Percentiles rank a stretch among this genome's conserved stretches.
Conservation (phyloP, 305 asterid genomes). For the Stenogyne calaminthoides region DNA sequence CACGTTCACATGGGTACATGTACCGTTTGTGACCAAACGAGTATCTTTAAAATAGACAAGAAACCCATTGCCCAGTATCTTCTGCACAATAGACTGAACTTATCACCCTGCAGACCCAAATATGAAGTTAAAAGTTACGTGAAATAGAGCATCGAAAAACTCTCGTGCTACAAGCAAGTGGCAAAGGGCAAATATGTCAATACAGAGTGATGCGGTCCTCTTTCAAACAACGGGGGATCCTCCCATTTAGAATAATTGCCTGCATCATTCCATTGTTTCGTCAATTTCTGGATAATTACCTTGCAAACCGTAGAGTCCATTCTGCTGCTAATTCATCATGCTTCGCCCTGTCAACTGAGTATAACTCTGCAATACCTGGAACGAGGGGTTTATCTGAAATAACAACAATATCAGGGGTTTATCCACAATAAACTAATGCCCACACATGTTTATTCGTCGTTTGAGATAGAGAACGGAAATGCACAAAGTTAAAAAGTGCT, state of each 20-base stretch:
- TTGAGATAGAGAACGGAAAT: neutral
- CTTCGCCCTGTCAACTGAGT: slow-evolving; percentile 65
- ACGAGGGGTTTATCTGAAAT: slow-evolving; percentile 82
- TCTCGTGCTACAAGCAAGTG: slow-evolving; percentile 3
- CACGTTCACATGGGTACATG: no score
- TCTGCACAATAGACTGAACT: no score
- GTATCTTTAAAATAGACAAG: no score
- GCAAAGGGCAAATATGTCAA: neutral
- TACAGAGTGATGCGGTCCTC: slow-evolving; percentile 3
- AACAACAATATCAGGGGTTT: slow-evolving; percentile 8
- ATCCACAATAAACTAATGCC: neutral
- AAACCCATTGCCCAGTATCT: no score
- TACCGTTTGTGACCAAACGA: no score
- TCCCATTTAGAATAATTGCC: neutral
- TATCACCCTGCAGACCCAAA: no score
- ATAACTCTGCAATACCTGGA: slow-evolving; percentile 71
- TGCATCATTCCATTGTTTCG: slow-evolving; percentile 1
- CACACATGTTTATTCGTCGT: neutral
- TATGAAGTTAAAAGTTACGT: neutral
- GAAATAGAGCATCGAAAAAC: neutral
- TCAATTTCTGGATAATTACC: slow-evolving; percentile 32
- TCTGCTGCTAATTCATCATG: slow-evolving; percentile 75
- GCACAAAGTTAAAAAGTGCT: slow-evolving; percentile 33
- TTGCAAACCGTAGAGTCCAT: slow-evolving; percentile 81
- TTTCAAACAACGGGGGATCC: slow-evolving; percentile 15